phyloP scores from a whole-genome alignment of 169 alveolate genomes.

The Pseudocohnilembus persalinus region DNA sequence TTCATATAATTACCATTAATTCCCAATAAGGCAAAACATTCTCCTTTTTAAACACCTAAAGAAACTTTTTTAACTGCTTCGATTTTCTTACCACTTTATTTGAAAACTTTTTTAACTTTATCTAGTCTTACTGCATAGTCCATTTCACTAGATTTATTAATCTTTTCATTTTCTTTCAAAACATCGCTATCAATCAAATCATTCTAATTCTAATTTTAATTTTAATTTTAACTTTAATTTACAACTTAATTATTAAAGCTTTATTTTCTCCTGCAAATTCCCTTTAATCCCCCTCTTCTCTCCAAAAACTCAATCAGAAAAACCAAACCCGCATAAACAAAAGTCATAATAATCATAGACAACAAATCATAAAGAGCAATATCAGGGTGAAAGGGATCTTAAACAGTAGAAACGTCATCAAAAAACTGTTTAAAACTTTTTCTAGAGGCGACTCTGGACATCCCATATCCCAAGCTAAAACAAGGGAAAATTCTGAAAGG shows the following conservation, averaged over 20 bases:
- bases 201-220: slow-evolving; percentile 11
- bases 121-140: slow-evolving; percentile 51
- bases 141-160: slow-evolving; percentile 25
- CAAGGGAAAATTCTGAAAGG: slow-evolving; percentile 52
- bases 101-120: slow-evolving; percentile 55
- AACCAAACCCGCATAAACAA: slow-evolving; percentile 34
- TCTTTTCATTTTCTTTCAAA: slow-evolving; percentile 38
- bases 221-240: slow-evolving; percentile 1
- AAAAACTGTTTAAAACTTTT: slow-evolving; percentile 36
- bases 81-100: slow-evolving; percentile 29
- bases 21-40: slow-evolving; percentile 89
- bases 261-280: too few relatives aligned
- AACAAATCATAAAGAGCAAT: slow-evolving; percentile 51
- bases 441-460: slow-evolving; percentile 18
- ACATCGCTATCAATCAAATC: slow-evolving; percentile 64
- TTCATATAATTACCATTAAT: too few relatives aligned
- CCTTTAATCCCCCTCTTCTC: too few relatives aligned
- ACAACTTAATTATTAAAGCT: slow-evolving; percentile 9
- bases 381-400: slow-evolving; percentile 26
- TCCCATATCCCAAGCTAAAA: slow-evolving; percentile 48
- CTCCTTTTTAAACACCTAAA: slow-evolving; percentile 67
- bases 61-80: slow-evolving; percentile 67
- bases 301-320: slow-evolving; percentile 42
- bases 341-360: slow-evolving; percentile 25
- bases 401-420: slow-evolving; percentile 7